These are phyloP conservation scores for Alternaria viburni DNA, from an alignment of 2,329 filamentous ascomycete genomes.

Conservation along the genomic window DNA sequence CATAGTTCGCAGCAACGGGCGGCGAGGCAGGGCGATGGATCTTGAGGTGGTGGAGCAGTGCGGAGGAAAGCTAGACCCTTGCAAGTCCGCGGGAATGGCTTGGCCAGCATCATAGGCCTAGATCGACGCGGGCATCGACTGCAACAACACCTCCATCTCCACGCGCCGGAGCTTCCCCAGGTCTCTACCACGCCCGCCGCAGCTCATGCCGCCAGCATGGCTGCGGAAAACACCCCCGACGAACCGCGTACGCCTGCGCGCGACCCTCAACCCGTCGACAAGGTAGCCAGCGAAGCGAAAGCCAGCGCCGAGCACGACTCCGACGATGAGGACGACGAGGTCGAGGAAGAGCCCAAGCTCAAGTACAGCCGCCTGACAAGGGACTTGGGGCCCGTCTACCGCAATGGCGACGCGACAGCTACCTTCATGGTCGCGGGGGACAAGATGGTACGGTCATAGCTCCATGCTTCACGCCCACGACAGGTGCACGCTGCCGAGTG, in stretches of 20 bases:
- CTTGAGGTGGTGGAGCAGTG: constrained; percentile 13
- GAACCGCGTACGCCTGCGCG: constrained; percentile 46
- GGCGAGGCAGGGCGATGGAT: background rate
- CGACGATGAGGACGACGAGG: constrained; percentile 75
- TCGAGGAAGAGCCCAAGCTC: constrained; percentile 91
- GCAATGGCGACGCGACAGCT: constrained; percentile 94
- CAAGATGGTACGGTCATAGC: constrained; percentile 77
- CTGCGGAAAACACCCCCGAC: constrained; percentile 45
- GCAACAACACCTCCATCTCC: constrained; percentile 27
- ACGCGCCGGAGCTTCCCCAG: constrained; percentile 25
- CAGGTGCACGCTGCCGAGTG: constrained; percentile 69
- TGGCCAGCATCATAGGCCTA: constrained; percentile 39
- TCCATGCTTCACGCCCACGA: constrained; percentile 10
- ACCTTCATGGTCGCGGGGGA: constrained; percentile 89
- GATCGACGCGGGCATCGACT: constrained; percentile 24
- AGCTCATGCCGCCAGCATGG: constrained; percentile 51
- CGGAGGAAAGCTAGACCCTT: constrained; percentile 19
- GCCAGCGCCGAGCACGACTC: constrained; percentile 34
- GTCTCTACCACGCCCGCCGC: constrained; percentile 25
- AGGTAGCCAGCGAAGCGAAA: constrained; percentile 29
- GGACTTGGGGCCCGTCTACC: constrained; percentile 79
- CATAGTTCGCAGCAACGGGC: constrained; percentile 22
- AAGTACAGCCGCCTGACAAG: constrained; percentile 91
- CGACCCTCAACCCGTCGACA: constrained; percentile 18
- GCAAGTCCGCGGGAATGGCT: constrained; percentile 21